Conservation (phyloP, 805 yeast genomes). For the Myxozyma melibiosi region DNA sequence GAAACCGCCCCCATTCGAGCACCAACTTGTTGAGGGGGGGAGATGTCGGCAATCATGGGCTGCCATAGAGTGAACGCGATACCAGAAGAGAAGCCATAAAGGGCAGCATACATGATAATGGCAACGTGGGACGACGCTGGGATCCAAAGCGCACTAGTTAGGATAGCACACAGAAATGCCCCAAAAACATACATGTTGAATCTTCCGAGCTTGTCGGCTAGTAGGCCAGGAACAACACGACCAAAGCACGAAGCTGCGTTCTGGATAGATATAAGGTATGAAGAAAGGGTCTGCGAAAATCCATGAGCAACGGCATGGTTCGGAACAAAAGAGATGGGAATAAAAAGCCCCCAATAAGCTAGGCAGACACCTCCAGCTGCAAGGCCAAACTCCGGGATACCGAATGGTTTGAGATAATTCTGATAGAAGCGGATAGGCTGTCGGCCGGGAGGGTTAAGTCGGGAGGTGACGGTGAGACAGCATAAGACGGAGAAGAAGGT, state of each 20-base stretch:
- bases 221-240: slow-evolving; percentile 51
- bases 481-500: slow-evolving; percentile 38
- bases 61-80: slow-evolving; percentile 42
- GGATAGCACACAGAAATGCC: slow-evolving; percentile 35
- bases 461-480: slow-evolving; percentile 36
- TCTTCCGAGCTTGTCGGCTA: slow-evolving; percentile 54
- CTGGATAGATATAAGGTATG: slow-evolving; percentile 41
- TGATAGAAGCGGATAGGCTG: slow-evolving; percentile 20
- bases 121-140: slow-evolving; percentile 40
- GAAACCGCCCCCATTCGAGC: slow-evolving; percentile 63
- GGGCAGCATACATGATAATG: slow-evolving; percentile 38
- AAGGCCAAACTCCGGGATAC: slow-evolving; percentile 35
- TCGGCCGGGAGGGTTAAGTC: slow-evolving; percentile 33
- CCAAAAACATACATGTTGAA: slow-evolving; percentile 45
- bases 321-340: slow-evolving; percentile 41
- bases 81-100: slow-evolving; percentile 43
- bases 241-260: slow-evolving; percentile 50
- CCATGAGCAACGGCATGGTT: slow-evolving; percentile 38
- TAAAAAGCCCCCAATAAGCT: slow-evolving; percentile 40
- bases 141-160: slow-evolving; percentile 44
- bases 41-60: slow-evolving; percentile 40
- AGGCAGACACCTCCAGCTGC: slow-evolving; percentile 35
- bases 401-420: slow-evolving; percentile 34
- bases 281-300: slow-evolving; percentile 27
- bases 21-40: slow-evolving; percentile 38